Conservation (phyloP, 2,329 filamentous ascomycete genomes). For the Scedosporium minutisporum region DNA sequence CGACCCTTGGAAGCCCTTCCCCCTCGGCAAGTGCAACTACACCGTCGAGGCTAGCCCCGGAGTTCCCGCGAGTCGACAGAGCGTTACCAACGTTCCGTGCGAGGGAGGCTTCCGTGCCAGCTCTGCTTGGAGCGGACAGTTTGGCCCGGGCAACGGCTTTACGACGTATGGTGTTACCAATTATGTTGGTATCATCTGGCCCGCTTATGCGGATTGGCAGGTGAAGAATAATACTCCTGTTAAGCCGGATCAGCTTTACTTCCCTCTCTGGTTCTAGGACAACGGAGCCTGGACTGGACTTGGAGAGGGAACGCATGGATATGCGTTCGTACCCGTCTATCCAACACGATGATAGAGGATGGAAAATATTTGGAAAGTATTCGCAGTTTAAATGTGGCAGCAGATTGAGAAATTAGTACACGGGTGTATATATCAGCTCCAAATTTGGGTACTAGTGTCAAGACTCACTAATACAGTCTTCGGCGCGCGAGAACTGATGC, state of each 20-base stretch:
- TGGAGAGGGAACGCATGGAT: too few species aligned
- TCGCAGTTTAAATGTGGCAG: too few species aligned
- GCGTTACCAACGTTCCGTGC: neutral
- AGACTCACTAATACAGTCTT: too few species aligned
- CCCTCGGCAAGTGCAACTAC: neutral
- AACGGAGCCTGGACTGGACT: neutral
- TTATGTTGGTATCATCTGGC: neutral
- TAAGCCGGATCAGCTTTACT: neutral
- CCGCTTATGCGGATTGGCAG: neutral
- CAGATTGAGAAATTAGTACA: too few species aligned
- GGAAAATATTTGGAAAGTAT: too few species aligned
- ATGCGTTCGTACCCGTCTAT: too few species aligned
- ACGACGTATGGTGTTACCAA: neutral
- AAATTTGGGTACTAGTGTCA: too few species aligned
- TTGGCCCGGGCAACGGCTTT: neutral
- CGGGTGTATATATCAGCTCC: too few species aligned
- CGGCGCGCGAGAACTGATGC: too few species aligned
- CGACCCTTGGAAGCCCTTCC: neutral
- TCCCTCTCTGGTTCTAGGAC: neutral
- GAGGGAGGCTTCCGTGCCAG: neutral
- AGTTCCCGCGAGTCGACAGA: neutral
- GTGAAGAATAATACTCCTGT: neutral
- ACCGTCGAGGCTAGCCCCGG: neutral
- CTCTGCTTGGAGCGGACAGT: neutral
- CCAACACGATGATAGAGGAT: too few species aligned